A percentile compares a stretch with the other conserved stretches of the same genome.
Conservation (phyloP, 129 eudicot species). For the Silybum marianum region DNA sequence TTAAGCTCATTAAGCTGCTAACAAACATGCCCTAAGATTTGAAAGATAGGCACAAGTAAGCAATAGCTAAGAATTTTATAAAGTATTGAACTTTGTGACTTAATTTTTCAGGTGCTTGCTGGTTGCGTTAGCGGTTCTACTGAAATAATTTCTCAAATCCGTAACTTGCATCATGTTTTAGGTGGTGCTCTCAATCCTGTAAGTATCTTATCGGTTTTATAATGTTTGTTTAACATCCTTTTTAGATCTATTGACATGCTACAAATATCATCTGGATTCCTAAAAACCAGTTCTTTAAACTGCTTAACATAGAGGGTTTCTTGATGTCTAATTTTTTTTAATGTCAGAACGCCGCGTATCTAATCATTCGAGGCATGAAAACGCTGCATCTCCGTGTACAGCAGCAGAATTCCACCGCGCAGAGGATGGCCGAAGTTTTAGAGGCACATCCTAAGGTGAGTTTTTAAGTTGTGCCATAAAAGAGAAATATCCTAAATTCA, state of each 20-base stretch:
- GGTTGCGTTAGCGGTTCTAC: conserved; percentile 85
- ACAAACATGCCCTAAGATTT: background rate
- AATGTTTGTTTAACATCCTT: background rate
- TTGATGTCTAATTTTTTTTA: background rate
- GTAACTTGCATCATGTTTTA: conserved; percentile 81
- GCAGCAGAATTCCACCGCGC: conserved; percentile 86
- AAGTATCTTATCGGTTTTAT: conserved; percentile 30
- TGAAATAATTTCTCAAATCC: conserved; percentile 61
- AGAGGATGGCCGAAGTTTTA: conserved; percentile 94
- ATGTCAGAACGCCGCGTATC: conserved; percentile 78
- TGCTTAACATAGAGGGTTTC: background rate
- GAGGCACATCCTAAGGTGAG: conserved; percentile 99
- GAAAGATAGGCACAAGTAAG: too few species aligned
- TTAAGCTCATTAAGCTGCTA: too few species aligned
- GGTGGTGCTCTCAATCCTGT: conserved; percentile 94
- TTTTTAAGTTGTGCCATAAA: conserved; percentile 7
- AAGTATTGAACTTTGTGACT: background rate
- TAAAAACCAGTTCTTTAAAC: background rate
- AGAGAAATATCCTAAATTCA: background rate
- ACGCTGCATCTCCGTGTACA: conserved; percentile 93
- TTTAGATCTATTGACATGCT: background rate
- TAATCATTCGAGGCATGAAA: conserved; percentile 89
- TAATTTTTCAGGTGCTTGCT: conserved; percentile 67
- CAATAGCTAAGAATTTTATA: too few species aligned
- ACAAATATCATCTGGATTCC: background rate